phyloP scores from a whole-genome alignment of 1,284 basidiomycete species.

The Rhizoctonia solani region DNA sequence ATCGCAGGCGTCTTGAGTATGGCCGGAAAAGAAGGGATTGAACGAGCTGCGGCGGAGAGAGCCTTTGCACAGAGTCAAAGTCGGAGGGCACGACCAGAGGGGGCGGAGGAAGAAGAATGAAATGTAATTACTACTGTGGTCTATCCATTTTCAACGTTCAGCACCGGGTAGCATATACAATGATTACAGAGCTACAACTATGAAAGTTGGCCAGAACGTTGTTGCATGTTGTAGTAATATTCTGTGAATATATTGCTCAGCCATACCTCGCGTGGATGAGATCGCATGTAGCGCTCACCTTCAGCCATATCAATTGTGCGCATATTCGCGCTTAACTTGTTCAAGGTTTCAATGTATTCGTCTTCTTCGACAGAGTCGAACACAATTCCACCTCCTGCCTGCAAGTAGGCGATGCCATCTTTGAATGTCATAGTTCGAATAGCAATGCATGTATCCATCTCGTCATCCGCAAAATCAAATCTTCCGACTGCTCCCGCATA shows the following conservation, averaged over 20 bases:
- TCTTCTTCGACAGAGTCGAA: slow-evolving; percentile 97
- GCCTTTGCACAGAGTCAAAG: slow-evolving; percentile 21
- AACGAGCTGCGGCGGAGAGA: slow-evolving; percentile 40
- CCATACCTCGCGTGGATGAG: not conserved
- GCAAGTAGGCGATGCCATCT: slow-evolving; percentile 88
- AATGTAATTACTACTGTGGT: slow-evolving; percentile 8
- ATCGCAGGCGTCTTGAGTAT: slow-evolving; percentile 89
- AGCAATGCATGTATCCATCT: slow-evolving; percentile 99
- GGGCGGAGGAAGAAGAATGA: not conserved
- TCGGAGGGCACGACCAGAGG: slow-evolving; percentile 11
- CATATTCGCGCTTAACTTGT: slow-evolving; percentile 90
- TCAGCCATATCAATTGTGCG: slow-evolving; percentile 89
- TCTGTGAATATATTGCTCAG: slow-evolving; percentile 48
- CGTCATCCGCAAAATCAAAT: slow-evolving; percentile 93
- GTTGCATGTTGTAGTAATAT: slow-evolving; percentile 69
- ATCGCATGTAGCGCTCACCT: slow-evolving; percentile 68
- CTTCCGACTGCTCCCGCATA: slow-evolving; percentile 98
- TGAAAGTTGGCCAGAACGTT: slow-evolving; percentile 44
- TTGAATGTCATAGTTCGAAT: slow-evolving; percentile 99
- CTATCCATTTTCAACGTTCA: not conserved
- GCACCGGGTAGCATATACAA: not conserved
- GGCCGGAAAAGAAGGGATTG: slow-evolving; percentile 84
- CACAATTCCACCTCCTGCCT: slow-evolving; percentile 97
- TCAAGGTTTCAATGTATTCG: slow-evolving; percentile 94
- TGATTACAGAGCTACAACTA: not conserved